These are phyloP conservation scores for Ophiosphaerella narmari DNA, from an alignment of 2,329 filamentous ascomycete genomes.

Conservation along the genomic window DNA sequence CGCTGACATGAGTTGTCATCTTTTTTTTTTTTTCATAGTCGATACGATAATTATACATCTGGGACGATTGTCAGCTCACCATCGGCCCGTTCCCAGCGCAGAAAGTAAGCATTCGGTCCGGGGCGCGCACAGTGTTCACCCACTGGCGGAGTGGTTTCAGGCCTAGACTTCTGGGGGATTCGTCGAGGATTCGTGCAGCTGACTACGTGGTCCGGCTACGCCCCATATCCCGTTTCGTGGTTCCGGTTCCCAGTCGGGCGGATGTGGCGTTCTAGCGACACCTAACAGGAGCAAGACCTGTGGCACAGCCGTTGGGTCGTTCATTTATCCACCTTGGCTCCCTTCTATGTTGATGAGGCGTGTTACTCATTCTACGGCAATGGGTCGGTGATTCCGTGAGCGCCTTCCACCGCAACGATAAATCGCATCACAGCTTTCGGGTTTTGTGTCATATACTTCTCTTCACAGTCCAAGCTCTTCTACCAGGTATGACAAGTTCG, in stretches of 20 bases:
- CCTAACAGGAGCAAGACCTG: neutral
- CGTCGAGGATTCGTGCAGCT: neutral
- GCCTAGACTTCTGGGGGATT: neutral
- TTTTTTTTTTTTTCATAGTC: neutral
- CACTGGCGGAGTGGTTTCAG: slow-evolving; percentile 2
- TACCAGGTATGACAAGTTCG: neutral
- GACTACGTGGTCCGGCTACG: neutral
- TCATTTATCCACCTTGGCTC: slow-evolving; percentile 16
- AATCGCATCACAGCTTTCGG: neutral
- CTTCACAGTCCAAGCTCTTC: neutral
- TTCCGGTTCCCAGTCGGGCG: slow-evolving; percentile 3
- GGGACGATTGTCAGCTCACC: neutral
- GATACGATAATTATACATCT: neutral
- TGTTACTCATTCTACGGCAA: neutral
- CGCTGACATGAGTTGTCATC: neutral
- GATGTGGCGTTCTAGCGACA: slow-evolving; percentile 6
- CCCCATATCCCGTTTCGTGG: neutral
- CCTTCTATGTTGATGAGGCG: slow-evolving; percentile 4
- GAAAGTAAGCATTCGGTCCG: neutral
- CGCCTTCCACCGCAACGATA: neutral
- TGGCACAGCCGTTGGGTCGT: slow-evolving; percentile 5
- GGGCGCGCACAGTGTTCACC: neutral
- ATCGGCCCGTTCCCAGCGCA: neutral
- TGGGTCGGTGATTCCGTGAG: neutral
- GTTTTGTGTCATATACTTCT: neutral